Conservation (phyloP, 1,139 yeast genomes). For the Saccharomyces hybrid region DNA sequence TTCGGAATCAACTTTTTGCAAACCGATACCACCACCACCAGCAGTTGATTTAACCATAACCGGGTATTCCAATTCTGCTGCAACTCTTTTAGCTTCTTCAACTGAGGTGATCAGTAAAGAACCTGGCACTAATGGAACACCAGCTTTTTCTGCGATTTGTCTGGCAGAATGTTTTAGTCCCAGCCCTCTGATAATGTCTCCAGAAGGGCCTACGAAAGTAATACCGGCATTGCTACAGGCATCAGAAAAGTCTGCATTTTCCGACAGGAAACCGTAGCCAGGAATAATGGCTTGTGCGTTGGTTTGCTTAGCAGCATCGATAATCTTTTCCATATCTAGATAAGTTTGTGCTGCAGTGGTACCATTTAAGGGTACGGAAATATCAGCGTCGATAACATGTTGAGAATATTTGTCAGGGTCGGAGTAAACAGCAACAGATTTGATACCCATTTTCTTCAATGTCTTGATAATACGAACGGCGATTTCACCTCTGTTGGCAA, state of each 20-base stretch:
- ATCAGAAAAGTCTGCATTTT: slow-evolving; percentile 93
- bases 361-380: slow-evolving; percentile 72
- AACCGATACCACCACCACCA: slow-evolving; percentile 98
- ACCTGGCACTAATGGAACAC: slow-evolving; percentile 94
- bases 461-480: slow-evolving; percentile 92
- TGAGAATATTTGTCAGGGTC: slow-evolving; percentile 84
- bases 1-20: slow-evolving; percentile 82
- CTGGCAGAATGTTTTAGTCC: slow-evolving; percentile 96
- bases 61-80: slow-evolving; percentile 78
- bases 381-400: slow-evolving; percentile 79
- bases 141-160: slow-evolving; percentile 79
- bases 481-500: slow-evolving; percentile 96
- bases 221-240: slow-evolving; percentile 76
- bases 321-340: slow-evolving; percentile 73
- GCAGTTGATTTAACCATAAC: slow-evolving; percentile 96
- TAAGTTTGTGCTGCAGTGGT: slow-evolving; percentile 85
- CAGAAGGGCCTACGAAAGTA: slow-evolving; percentile 91
- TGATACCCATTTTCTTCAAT: slow-evolving; percentile 67
- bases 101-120: slow-evolving; percentile 68
- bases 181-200: slow-evolving; percentile 80
- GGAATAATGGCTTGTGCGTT: slow-evolving; percentile 92
- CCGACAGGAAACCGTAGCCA: slow-evolving; percentile 94
- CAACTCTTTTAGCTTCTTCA: slow-evolving; percentile 67
- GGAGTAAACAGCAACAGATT: slow-evolving; percentile 80
- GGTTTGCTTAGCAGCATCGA: slow-evolving; percentile 73